Conservation (phyloP, 2,329 filamentous ascomycete species). For the Fusarium haematococcum region DNA sequence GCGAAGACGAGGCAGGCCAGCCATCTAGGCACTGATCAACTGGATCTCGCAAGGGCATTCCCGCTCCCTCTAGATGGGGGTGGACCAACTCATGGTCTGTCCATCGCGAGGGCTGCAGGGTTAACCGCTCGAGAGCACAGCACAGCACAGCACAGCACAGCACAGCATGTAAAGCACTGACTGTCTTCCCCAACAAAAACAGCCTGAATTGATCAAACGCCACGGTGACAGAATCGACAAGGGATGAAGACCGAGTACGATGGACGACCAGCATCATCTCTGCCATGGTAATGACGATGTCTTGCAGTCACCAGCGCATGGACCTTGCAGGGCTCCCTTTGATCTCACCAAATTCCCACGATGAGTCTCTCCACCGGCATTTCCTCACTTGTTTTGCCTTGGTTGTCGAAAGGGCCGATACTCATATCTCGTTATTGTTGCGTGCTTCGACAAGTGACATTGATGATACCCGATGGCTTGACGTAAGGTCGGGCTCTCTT, state of each 20-base stretch:
- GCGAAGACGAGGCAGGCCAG: conserved; percentile 18
- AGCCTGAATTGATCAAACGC: conserved; percentile 18
- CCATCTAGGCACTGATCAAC: not conserved
- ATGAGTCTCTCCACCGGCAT: not conserved
- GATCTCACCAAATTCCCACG: not conserved
- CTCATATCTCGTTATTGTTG: not conserved
- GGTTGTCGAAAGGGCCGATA: not conserved
- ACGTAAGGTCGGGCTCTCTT: not conserved
- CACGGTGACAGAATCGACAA: conserved; percentile 16
- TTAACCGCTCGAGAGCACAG: conserved; percentile 1
- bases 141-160: not conserved
- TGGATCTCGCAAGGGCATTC: conserved; percentile 26
- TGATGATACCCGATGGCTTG: conserved; percentile 1
- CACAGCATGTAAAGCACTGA: not conserved
- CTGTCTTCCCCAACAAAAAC: conserved; percentile 31
- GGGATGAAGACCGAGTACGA: conserved; percentile 7
- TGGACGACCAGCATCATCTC: not conserved
- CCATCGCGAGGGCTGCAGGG: conserved; percentile 17
- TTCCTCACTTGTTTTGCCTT: conserved; percentile 1
- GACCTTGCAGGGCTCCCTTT: conserved; percentile 14
- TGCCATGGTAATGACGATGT: conserved; percentile 15
- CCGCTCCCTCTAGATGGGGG: conserved; percentile 8
- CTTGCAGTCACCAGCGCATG: conserved; percentile 17
- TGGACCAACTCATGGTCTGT: conserved; percentile 31
- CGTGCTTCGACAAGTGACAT: not conserved